phyloP scores from a whole-genome alignment of 257 asterid genomes.

The Nicotiana otophora region DNA sequence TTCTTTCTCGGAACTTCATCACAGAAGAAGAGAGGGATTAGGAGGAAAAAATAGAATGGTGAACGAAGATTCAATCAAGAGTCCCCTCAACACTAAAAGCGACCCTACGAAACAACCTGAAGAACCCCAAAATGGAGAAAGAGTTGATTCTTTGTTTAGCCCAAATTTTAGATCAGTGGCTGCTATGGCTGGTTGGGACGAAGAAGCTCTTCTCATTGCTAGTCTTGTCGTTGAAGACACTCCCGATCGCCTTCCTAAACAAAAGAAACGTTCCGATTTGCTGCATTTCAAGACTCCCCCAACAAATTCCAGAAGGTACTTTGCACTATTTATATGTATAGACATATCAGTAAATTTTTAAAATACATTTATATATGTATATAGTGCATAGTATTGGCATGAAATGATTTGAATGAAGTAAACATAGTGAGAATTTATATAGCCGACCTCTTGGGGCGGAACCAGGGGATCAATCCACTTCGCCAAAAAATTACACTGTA shows the following conservation, averaged over 20 bases:
- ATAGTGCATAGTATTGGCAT: too few relatives aligned
- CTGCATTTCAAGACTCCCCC: constrained; percentile 56
- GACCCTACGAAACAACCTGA: constrained; percentile 19
- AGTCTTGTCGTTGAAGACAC: constrained; percentile 85
- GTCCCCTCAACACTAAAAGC: constrained; percentile 21
- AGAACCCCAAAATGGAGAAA: constrained; percentile 25
- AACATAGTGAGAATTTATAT: too few relatives aligned
- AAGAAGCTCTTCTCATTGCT: constrained; percentile 78
- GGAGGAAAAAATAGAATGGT: constrained; percentile 24
- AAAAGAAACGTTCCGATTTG: constrained; percentile 49
- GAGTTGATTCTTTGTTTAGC: constrained; percentile 44
- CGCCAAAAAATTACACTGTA: too few relatives aligned
- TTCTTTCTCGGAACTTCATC: not conserved
- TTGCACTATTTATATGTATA: too few relatives aligned
- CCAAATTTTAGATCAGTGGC: constrained; percentile 87
- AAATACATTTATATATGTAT: too few relatives aligned
- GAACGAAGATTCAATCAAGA: constrained; percentile 24
- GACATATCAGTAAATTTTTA: too few relatives aligned
- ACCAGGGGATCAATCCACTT: too few relatives aligned
- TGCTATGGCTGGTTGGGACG: constrained; percentile 99
- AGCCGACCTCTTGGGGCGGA: too few relatives aligned
- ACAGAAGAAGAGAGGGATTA: not conserved
- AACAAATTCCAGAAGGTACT: constrained; percentile 74
- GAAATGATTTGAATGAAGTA: too few relatives aligned
- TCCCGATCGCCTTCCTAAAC: constrained; percentile 60